Evolutionary conservation across 768 basidiomycete genomes (phyloP).

Genomic region (Epithele typhae): DNA sequence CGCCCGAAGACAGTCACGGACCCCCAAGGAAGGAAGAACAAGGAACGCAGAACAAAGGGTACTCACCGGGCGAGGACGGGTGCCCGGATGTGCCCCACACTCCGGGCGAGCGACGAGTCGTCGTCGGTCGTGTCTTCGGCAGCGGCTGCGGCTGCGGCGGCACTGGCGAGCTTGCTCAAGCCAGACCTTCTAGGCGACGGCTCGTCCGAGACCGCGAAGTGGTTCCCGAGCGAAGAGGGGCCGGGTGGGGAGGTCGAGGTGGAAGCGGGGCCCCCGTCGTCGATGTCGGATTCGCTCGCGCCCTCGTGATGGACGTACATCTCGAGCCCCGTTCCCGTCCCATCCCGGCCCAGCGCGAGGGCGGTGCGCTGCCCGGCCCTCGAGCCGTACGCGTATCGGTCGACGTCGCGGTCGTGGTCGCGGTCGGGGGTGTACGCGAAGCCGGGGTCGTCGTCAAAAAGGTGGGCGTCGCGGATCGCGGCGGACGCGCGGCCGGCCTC

Average conservation of each 20-base stretch:
- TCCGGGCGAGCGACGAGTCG: slow-evolving; percentile 5
- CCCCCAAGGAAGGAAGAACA: too few species aligned
- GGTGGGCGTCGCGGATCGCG: not conserved
- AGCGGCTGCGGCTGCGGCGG: not conserved
- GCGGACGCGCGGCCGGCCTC: slow-evolving; percentile 11
- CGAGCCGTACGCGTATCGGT: too few species aligned
- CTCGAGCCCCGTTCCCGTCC: too few species aligned
- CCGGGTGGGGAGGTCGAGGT: slow-evolving; percentile 10
- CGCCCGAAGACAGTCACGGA: too few species aligned
- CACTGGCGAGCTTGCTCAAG: not conserved
- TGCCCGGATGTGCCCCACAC: slow-evolving; percentile 18
- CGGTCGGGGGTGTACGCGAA: not conserved
- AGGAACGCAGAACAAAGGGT: not conserved
- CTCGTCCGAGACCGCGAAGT: slow-evolving; percentile 3
- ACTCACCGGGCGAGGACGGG: slow-evolving; percentile 24
- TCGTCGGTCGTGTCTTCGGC: slow-evolving; percentile 8
- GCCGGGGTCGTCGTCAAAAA: not conserved
- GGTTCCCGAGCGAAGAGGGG: slow-evolving; percentile 2
- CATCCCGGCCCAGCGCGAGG: too few species aligned
- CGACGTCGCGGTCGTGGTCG: too few species aligned
- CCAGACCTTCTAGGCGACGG: not conserved
- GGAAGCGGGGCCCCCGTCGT: slow-evolving; percentile 10
- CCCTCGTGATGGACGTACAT: not conserved
- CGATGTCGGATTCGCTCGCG: slow-evolving; percentile 11
- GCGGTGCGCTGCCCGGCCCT: too few species aligned